Base-by-base conservation (phyloP, 75 land plant species). In the Ceratopteris richardii region DNA sequence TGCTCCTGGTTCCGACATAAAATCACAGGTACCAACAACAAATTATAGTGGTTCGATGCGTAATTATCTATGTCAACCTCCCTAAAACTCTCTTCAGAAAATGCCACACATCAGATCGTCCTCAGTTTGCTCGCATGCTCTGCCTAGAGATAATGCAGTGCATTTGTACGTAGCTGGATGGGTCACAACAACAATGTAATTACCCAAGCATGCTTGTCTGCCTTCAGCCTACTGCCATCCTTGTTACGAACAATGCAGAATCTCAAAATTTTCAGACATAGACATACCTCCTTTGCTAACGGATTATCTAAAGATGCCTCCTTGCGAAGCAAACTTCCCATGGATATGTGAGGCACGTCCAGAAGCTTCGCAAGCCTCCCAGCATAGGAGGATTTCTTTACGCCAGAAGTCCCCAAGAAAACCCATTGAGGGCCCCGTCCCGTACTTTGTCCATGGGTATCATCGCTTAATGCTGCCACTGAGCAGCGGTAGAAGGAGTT, bases 361-460 rank as follows among this genome's bases (percentile, higher is more conserved):
- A 84, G 73, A 16, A 80, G 77, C 66, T 65, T 62, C 28, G 88
- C 67, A 20, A 85, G 66, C 54, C 79, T 50, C 42, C 65, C 61
- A 21, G 88, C 88, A 43, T 78, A 82, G 25, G 80, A 52, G 30
- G 62, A 67, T 61, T 72, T 78, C 60, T 72, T 74, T 39, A 68
- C 85, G 11, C 78, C 77, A 9, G 82, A 82, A 30, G 60, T 70
- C 13, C 88, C 85, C 17, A 85, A 67, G 31, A 85, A 53, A 53
- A 81, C 85, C 88, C 88, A 85, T 63, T 81, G 84, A 40, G 77
- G 73, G 18, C 88, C 88, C 46, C 84, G 64, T 53, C 61, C 46
- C 25, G 70, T 58, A 27, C 10, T 46, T 53, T 58, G 27, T 20
- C 69, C 73, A 36, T 27, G 44, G 48, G 69, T 14, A 6, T 52